Evolutionary conservation across 805 yeast species (phyloP), one percentile per base, ranked within the genome.

Genomic region (Starmerella apicola): DNA sequence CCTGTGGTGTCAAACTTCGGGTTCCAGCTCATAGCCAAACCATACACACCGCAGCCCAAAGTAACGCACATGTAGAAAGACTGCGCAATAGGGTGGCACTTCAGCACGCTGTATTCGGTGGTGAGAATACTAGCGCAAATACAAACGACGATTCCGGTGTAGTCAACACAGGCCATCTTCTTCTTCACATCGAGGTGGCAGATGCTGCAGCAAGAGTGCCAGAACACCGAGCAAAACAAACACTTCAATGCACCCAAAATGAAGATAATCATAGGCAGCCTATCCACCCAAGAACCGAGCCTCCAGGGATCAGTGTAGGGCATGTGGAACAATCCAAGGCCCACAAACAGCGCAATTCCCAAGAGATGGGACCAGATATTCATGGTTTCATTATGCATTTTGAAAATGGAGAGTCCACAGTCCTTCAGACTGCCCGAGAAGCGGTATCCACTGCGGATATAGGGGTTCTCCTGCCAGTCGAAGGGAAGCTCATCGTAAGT

Each of bases 401-500:
- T 57, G 54, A 74, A 69, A 15, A 85, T 63, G 35, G 86, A 73
- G 43, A 65, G 59, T 23, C 79, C 38, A 48, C 91, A 79, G 39
- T 71, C 68, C 5, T 53, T 23, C 54, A 79, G 85, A 30, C 71
- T 68, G 42, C 72, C 63, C 45, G 79, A 76, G 61, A 88, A 91
- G 44, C 96, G 66, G 62, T 88, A 91, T 3, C 97, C 97, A 40
- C 73, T 64, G 17, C 80, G 65, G 43, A 91, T 82, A 58, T 71
- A 85, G 43, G 84, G 76, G 61, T 91, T 88, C 60, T 86, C 96
- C 54, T 94, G 72, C 94, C 95, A 88, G 35, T 81, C 83, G 50
- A 78, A 73, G 2, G 98, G 98, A 32, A 88, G 65, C 58, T 88
- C 94, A 55, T 81, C 83, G 58, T 78, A 82, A 49, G 83, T 84